Percentiles rank a stretch among this genome's conserved stretches.
phyloP scores from a whole-genome alignment of 2,329 filamentous ascomycete species.

The Arthrinium puccinioides region DNA sequence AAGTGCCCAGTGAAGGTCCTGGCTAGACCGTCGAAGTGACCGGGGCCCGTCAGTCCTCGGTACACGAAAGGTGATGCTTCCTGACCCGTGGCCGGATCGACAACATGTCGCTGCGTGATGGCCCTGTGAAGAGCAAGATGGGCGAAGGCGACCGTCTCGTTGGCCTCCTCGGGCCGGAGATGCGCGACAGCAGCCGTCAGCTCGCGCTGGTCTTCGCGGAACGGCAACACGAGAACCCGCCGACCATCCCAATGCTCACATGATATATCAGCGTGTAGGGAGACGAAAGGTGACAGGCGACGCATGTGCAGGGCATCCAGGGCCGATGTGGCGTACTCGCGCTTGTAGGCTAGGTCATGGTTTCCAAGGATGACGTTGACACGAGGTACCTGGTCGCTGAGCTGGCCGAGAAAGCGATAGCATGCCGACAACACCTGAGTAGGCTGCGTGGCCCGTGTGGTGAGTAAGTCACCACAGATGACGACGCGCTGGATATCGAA shows the following conservation, averaged over 20 bases:
- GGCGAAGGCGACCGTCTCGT: slow-evolving; percentile 20
- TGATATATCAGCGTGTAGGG: slow-evolving; percentile 15
- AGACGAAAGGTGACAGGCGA: slow-evolving; percentile 15
- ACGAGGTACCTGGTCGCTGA: slow-evolving; percentile 18
- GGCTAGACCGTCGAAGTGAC: slow-evolving; percentile 18
- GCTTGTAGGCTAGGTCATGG: slow-evolving; percentile 24
- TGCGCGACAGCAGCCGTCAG: slow-evolving; percentile 15
- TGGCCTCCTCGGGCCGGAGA: slow-evolving; percentile 13
- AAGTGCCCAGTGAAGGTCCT: slow-evolving; percentile 26
- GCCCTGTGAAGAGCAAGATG: slow-evolving; percentile 25
- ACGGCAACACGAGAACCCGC: slow-evolving; percentile 22
- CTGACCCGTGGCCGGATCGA: slow-evolving; percentile 9
- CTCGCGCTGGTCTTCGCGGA: slow-evolving; percentile 23
- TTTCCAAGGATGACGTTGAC: slow-evolving; percentile 26
- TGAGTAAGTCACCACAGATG: slow-evolving; percentile 25
- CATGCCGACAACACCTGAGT: slow-evolving; percentile 23
- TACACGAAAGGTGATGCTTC: slow-evolving; percentile 12
- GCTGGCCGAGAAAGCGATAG: slow-evolving; percentile 21
- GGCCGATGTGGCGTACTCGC: slow-evolving; percentile 21
- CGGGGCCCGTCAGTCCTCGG: slow-evolving; percentile 17
- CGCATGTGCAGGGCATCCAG: slow-evolving; percentile 19
- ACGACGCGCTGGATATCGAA: slow-evolving; percentile 18
- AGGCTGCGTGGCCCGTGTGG: slow-evolving; percentile 18
- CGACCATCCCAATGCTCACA: slow-evolving; percentile 20
- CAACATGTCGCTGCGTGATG: slow-evolving; percentile 19